Evolutionary conservation across 345 rosid genomes (phyloP).

Genomic region (Fremontodendron californicum): DNA sequence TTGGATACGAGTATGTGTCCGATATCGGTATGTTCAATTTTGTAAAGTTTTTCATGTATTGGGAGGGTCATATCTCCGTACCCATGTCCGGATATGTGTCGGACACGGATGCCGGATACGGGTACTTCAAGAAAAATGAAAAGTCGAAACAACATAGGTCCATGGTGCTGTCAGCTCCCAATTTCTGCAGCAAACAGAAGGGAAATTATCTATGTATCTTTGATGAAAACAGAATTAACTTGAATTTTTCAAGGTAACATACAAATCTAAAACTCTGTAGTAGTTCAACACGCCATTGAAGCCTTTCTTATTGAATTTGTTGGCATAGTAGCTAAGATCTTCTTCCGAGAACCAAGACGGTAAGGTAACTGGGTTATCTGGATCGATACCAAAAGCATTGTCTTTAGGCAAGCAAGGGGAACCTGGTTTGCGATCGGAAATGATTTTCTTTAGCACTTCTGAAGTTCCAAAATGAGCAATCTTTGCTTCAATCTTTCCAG

Average conservation of each 20-base stretch:
- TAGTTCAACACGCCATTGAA: slow-evolving; percentile 77
- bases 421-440: slow-evolving; percentile 41
- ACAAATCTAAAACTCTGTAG: slow-evolving; percentile 74
- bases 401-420: slow-evolving; percentile 49
- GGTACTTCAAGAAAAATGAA: too few relatives aligned
- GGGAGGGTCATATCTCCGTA: too few relatives aligned
- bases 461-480: slow-evolving; percentile 37
- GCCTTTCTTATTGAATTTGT: slow-evolving; percentile 46
- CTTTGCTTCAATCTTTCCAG: slow-evolving; percentile 54
- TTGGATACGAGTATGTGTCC: too few relatives aligned
- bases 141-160: too few relatives aligned
- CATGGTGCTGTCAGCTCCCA: slow-evolving; percentile 78
- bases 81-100: too few relatives aligned
- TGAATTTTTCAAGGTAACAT: slow-evolving; percentile 17
- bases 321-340: slow-evolving; percentile 46
- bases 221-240: neutral
- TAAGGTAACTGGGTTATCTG: slow-evolving; percentile 20
- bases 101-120: too few relatives aligned
- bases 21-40: too few relatives aligned
- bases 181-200: slow-evolving; percentile 34
- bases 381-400: slow-evolving; percentile 26
- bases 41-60: too few relatives aligned
- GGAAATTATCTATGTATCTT: neutral
- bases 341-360: slow-evolving; percentile 71
- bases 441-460: slow-evolving; percentile 36